Evolutionary conservation across 176 grass and related monocot species (phyloP).

Genomic region (Aegilops longissima): DNA sequence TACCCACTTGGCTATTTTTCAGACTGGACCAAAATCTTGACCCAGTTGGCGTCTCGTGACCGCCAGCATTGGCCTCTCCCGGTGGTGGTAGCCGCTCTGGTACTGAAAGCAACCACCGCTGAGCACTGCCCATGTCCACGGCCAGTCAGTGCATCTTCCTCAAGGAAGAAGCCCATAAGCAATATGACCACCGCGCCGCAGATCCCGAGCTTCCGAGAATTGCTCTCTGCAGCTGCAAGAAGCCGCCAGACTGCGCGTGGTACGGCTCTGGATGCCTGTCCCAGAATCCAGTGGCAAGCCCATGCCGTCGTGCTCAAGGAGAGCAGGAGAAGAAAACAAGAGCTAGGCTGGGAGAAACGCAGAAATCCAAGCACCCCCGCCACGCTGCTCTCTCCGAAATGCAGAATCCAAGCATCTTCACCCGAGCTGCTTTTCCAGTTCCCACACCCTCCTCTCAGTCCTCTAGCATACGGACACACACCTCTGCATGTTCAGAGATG

Average conservation of each 20-base stretch:
- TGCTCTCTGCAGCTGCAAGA: slow-evolving; percentile 22
- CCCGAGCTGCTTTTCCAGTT: slow-evolving; percentile 1
- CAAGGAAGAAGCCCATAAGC: not conserved
- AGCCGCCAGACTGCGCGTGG: slow-evolving; percentile 32
- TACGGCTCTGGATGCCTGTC: slow-evolving; percentile 38
- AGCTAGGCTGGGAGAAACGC: slow-evolving; percentile 10
- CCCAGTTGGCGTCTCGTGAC: slow-evolving; percentile 29
- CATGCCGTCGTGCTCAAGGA: slow-evolving; percentile 8
- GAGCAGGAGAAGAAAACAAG: slow-evolving; percentile 15
- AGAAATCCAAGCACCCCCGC: slow-evolving; percentile 18
- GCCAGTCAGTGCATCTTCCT: not conserved
- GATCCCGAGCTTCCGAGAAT: slow-evolving; percentile 45
- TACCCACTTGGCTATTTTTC: not conserved
- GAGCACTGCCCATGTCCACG: slow-evolving; percentile 21
- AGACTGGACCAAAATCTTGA: slow-evolving; percentile 23
- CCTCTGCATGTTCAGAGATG: not conserved
- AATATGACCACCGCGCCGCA: slow-evolving; percentile 23
- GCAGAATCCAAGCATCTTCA: not conserved
- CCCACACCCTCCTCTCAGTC: not conserved
- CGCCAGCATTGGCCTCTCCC: not conserved
- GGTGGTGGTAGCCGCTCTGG: slow-evolving; percentile 5
- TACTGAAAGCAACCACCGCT: slow-evolving; percentile 31
- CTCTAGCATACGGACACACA: not conserved
- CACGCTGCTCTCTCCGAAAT: not conserved
- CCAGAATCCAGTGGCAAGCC: slow-evolving; percentile 26